phyloP scores from a whole-genome alignment of 2,329 filamentous ascomycete species.

The Phyllosticta ampelicida region DNA sequence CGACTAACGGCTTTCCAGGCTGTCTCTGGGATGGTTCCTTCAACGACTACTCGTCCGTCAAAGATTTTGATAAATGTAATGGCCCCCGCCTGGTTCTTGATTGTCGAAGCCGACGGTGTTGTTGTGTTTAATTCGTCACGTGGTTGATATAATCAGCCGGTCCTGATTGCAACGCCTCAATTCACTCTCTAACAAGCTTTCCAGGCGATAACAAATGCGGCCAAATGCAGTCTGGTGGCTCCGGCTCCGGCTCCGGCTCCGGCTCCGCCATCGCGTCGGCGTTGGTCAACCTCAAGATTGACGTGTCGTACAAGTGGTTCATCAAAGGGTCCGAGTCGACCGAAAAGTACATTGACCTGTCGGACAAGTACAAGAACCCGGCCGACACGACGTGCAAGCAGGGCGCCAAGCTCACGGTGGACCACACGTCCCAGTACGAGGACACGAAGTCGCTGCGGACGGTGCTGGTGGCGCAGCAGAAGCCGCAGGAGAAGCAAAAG shows the following conservation, averaged over 20 bases:
- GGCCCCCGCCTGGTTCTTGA: not conserved
- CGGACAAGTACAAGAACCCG: conserved; percentile 52
- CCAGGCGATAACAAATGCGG: not conserved
- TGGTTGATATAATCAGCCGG: too few relatives aligned
- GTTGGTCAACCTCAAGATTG: conserved; percentile 36
- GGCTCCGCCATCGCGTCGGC: not conserved
- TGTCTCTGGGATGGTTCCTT: conserved; percentile 56
- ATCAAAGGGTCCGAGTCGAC: conserved; percentile 53
- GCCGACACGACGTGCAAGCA: conserved; percentile 50
- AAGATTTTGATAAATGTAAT: conserved; percentile 45
- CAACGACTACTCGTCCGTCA: conserved; percentile 45
- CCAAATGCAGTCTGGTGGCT: not conserved
- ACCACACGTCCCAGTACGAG: conserved; percentile 57
- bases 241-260: not conserved
- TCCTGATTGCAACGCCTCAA: too few relatives aligned
- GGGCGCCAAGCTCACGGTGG: conserved; percentile 59
- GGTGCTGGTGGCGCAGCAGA: conserved; percentile 56
- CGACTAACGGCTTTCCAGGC: conserved; percentile 17
- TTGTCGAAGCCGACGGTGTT: too few relatives aligned
- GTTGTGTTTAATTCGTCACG: too few relatives aligned
- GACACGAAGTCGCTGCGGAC: conserved; percentile 62
- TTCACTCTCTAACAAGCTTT: conserved; percentile 9
- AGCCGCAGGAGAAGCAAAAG: conserved; percentile 36
- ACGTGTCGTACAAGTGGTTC: conserved; percentile 55
- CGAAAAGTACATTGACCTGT: conserved; percentile 52